phyloP scores from a whole-genome alignment of 305 asterid species.

The Rubia occidens region DNA sequence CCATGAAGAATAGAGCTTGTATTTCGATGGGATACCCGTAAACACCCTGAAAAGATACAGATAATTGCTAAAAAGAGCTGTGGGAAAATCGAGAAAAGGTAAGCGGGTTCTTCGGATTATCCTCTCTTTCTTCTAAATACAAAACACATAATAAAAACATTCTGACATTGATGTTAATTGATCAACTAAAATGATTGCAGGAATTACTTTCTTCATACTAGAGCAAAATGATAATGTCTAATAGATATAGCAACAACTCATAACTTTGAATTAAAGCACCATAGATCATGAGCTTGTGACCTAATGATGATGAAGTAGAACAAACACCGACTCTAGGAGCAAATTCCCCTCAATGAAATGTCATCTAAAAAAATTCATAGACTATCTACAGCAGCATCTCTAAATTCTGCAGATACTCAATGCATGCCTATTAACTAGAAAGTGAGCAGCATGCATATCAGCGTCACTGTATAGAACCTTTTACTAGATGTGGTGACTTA shows the following conservation, averaged over 20 bases:
- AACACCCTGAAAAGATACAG: conserved; percentile 43
- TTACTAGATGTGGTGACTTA: background rate
- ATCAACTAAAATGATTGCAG: background rate
- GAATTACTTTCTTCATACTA: background rate
- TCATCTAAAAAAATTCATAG: background rate
- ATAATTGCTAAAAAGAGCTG: background rate
- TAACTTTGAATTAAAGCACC: background rate
- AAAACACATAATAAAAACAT: background rate
- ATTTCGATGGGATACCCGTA: conserved; percentile 81
- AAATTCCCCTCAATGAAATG: too few relatives aligned
- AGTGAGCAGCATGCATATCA: background rate
- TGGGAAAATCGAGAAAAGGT: background rate
- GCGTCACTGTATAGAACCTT: background rate
- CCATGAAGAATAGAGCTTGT: conserved; percentile 79
- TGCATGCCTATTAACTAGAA: background rate
- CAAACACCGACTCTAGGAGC: background rate
- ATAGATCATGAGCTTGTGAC: background rate
- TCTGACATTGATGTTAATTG: background rate
- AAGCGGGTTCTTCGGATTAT: background rate
- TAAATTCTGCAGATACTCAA: background rate
- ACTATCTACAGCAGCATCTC: background rate
- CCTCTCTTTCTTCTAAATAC: background rate
- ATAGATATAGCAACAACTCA: too few relatives aligned
- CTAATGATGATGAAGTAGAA: background rate
- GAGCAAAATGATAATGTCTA: background rate